Evolutionary conservation across 164 flowering plant genomes (phyloP).

Genomic region (Vitis cinerea): DNA sequence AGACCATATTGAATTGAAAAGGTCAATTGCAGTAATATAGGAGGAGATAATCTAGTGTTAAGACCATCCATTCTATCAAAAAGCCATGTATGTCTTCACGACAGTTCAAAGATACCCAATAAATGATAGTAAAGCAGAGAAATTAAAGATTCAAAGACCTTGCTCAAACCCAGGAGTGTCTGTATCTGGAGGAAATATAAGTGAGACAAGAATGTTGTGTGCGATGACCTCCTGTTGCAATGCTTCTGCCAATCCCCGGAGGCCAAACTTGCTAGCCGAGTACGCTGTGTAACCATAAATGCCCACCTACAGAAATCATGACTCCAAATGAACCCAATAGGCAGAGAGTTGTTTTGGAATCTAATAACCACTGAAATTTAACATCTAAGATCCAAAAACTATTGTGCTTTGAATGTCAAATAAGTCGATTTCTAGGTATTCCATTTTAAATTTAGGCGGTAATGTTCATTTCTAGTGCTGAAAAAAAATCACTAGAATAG

Average conservation of each 20-base stretch:
- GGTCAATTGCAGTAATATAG: too few species aligned
- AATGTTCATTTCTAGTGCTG: too few species aligned
- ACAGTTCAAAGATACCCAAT: not conserved
- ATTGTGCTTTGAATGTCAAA: too few species aligned
- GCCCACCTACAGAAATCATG: constrained; percentile 27
- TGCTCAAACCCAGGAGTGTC: constrained; percentile 82
- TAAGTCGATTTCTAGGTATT: too few species aligned
- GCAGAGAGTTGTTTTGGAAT: not conserved
- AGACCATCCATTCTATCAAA: too few species aligned
- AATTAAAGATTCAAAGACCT: constrained; percentile 45
- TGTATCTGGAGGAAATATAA: constrained; percentile 91
- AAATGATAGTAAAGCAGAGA: not conserved
- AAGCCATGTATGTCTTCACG: too few species aligned
- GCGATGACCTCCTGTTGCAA: constrained; percentile 78
- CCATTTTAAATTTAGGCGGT: too few species aligned
- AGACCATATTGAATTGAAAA: too few species aligned
- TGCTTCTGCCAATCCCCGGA: constrained; percentile 84
- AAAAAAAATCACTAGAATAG: too few species aligned
- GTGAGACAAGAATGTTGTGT: constrained; percentile 73
- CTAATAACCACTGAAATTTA: not conserved
- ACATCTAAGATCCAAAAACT: not conserved
- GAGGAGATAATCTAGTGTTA: too few species aligned
- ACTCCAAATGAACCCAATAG: not conserved
- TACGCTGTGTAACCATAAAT: constrained; percentile 89
- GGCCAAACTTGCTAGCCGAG: constrained; percentile 88